These are phyloP conservation scores for Jatropha multifida DNA, from an alignment of 441 rosid genomes.

Conservation along the genomic window DNA sequence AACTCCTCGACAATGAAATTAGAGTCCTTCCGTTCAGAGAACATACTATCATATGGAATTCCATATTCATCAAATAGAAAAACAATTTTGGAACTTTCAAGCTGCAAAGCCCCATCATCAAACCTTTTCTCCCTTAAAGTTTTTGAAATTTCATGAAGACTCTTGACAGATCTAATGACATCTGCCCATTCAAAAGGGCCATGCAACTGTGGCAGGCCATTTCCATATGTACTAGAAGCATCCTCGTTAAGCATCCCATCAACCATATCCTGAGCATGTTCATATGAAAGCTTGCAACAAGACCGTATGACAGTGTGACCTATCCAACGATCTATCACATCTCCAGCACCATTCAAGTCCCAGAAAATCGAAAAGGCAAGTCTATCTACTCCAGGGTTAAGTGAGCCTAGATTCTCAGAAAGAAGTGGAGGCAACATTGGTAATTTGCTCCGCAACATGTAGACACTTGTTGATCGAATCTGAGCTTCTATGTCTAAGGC, in stretches of 20 bases:
- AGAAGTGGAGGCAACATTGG: conserved; percentile 81
- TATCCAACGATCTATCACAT: conserved; percentile 68
- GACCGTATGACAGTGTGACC: conserved; percentile 75
- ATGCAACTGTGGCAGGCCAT: conserved; percentile 51
- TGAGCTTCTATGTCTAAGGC: conserved; percentile 75
- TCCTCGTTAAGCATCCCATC: conserved; percentile 38
- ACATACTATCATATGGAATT: conserved; percentile 60
- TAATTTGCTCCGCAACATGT: conserved; percentile 57
- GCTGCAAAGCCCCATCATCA: conserved; percentile 66
- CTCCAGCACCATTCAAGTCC: conserved; percentile 61
- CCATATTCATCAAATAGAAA: conserved; percentile 72
- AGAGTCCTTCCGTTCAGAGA: conserved; percentile 48
- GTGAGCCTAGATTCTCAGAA: conserved; percentile 75
- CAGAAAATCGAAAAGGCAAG: conserved; percentile 87
- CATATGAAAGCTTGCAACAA: conserved; percentile 92
- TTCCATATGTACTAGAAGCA: conserved; percentile 26
- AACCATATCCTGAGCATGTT: conserved; percentile 67
- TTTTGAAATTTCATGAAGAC: conserved; percentile 63
- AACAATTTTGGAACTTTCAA: conserved; percentile 56
- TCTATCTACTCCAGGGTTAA: conserved; percentile 82
- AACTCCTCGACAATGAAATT: conserved; percentile 87
- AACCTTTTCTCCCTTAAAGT: conserved; percentile 59
- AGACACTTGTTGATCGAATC: conserved; percentile 75
- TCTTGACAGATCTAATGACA: conserved; percentile 52
- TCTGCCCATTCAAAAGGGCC: conserved; percentile 70